A percentile compares a stretch with the other conserved stretches of the same genome.
These are phyloP conservation scores for Phoma sp. DNA, from an alignment of 2,329 filamentous ascomycete species.

Conservation along the genomic window DNA sequence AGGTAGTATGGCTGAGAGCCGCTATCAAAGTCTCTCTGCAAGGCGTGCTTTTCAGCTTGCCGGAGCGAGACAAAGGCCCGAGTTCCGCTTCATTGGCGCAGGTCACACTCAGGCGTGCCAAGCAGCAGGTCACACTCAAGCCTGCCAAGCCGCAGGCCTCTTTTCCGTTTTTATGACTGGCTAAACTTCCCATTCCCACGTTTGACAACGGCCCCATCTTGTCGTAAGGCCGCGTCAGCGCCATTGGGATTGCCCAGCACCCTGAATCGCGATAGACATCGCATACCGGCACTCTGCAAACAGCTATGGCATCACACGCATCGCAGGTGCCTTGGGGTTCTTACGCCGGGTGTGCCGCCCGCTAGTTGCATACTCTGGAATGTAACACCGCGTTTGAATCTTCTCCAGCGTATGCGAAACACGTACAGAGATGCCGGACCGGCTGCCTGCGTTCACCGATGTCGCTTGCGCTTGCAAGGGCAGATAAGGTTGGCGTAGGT, in stretches of 20 bases:
- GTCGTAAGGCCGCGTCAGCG: conserved; percentile 44
- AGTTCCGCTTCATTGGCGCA: conserved; percentile 38
- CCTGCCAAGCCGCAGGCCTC: conserved; percentile 43
- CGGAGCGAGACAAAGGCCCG: conserved; percentile 43
- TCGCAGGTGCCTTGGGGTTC: background rate
- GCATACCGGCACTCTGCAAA: conserved; percentile 1
- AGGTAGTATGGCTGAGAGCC: conserved; percentile 28
- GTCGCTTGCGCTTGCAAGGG: conserved; percentile 38
- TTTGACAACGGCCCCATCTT: conserved; percentile 28
- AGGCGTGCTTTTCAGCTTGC: conserved; percentile 40
- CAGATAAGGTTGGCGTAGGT: conserved; percentile 48
- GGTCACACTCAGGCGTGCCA: conserved; percentile 44
- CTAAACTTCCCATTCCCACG: conserved; percentile 34
- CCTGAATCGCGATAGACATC: background rate
- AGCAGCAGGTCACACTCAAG: conserved; percentile 41
- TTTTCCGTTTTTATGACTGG: conserved; percentile 39
- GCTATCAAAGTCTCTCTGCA: conserved; percentile 20
- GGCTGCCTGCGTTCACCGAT: conserved; percentile 27
- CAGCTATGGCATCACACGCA: conserved; percentile 5
- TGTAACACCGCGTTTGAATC: background rate
- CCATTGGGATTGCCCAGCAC: conserved; percentile 22
- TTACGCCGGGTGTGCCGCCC: background rate
- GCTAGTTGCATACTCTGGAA: background rate
- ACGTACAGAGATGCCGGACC: background rate
- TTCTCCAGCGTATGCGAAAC: conserved; percentile 8